Base-by-base conservation (phyloP, 148 eudicot genomes). In the Vaccinium corymbosum region DNA sequence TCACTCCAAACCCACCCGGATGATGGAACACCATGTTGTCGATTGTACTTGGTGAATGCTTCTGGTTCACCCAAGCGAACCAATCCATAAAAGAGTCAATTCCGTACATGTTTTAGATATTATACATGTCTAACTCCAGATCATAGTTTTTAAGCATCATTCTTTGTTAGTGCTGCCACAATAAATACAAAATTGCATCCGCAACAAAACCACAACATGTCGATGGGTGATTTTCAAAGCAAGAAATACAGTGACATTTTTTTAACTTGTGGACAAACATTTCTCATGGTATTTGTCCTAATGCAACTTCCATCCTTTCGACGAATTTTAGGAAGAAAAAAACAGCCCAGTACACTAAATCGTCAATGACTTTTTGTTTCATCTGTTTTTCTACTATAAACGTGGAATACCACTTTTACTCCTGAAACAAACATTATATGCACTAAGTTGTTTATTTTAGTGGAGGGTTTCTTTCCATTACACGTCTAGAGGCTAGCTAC, bases 1-100 rank as follows among this genome's bases (percentile, higher is more conserved):
- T 90, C 98, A 25, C 85, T 91, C 16, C 92, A 96, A 81, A 94
- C 91, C 52, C 85, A 94, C 83, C 98, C 98, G 53, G 98, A 96
- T 78, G 93, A 96, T 82, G 97, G 98, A 85, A 91, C 89, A 20
- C 98, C 98, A 13, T 96, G 98, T 66, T 90, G 97, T 83, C 90
- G 98, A 38, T 85, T 94, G 87, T 96, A 96, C 85, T 89, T 96
- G 86, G 93, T 96, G 84, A 93, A 96, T 88, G 98, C 97, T 86
- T 92, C 93, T 84, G 95, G 94, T 81, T 90, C 92, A 85, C 98
- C 97, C 29, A 86, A 84, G 79, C 90, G 81, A 85, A 85, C 52
- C 55, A 35, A 82, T 77, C 55, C 72, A 7, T 83, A 72, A 70
- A 64, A 78, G 83, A 81, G 77, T 48, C 62, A 68, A 76, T 51